Conservation (phyloP, 495 filamentous ascomycete genomes). For the Aspergillus heteromorphus region DNA sequence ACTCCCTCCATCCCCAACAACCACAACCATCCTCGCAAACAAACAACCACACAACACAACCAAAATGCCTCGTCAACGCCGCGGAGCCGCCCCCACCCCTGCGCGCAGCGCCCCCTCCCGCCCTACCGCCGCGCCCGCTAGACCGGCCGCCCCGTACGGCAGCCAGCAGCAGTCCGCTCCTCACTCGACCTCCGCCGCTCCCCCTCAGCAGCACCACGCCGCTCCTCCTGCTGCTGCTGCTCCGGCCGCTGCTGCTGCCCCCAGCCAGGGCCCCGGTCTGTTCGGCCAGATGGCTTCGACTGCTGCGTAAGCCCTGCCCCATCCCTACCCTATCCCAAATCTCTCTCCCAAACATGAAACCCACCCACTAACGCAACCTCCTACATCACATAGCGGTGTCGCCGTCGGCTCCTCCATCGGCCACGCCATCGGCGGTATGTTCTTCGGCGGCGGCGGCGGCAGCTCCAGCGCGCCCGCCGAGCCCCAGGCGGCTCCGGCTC, state of each 20-base stretch:
- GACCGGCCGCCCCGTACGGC: constrained; percentile 48
- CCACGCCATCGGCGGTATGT: constrained; percentile 75
- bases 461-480: constrained; percentile 54
- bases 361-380: not conserved
- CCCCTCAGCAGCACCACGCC: constrained; percentile 35
- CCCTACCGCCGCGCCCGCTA: constrained; percentile 58
- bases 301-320: constrained; percentile 57
- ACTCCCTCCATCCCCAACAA: constrained; percentile 1
- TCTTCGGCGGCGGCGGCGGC: constrained; percentile 71
- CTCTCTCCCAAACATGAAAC: not conserved
- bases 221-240: constrained; percentile 37
- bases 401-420: constrained; percentile 92
- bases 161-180: constrained; percentile 34
- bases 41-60: constrained; percentile 12
- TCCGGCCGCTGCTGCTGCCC: constrained; percentile 32
- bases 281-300: constrained; percentile 85
- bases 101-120: constrained; percentile 60
- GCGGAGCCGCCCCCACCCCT: constrained; percentile 51
- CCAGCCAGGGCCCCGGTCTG: constrained; percentile 63
- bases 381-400: constrained; percentile 66
- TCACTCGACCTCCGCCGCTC: constrained; percentile 64
- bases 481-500: constrained; percentile 39
- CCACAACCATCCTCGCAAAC: constrained; percentile 14
- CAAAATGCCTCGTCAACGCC: constrained; percentile 75
- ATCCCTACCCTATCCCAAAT: not conserved